A percentile compares a stretch with the other conserved stretches of the same genome.
Conservation (phyloP, 495 filamentous ascomycete genomes). For the Xylaria cubensis region DNA sequence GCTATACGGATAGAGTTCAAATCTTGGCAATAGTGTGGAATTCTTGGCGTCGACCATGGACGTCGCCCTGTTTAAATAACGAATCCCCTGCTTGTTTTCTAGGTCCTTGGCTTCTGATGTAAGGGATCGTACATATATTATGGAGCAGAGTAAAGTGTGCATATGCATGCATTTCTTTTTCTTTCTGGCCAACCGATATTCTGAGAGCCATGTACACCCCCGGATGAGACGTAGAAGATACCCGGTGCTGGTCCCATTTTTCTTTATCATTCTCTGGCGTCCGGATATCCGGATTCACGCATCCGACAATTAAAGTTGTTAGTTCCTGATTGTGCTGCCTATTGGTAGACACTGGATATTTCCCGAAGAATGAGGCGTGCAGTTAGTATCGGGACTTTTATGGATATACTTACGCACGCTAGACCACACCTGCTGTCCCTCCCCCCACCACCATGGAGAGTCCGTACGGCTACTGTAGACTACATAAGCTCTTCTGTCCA, state of each 20-base stretch:
- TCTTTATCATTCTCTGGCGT: constrained; percentile 5
- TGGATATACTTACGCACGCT: background rate
- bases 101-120: constrained; percentile 16
- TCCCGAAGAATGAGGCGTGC: constrained; percentile 16
- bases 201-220: background rate
- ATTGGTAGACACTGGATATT: constrained; percentile 10
- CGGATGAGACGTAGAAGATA: constrained; percentile 20
- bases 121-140: constrained; percentile 28
- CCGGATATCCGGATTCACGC: constrained; percentile 24
- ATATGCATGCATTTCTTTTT: constrained; percentile 20
- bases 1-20: background rate
- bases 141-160: constrained; percentile 14
- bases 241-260: constrained; percentile 14
- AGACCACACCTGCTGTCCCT: background rate
- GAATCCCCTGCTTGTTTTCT: constrained; percentile 7
- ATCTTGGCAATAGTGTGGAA: background rate
- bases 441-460: constrained; percentile 6
- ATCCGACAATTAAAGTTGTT: constrained; percentile 21
- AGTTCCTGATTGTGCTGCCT: constrained; percentile 8
- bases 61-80: constrained; percentile 5
- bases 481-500: background rate
- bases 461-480: background rate
- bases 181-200: background rate
- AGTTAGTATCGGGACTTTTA: constrained; percentile 20
- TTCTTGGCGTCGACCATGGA: background rate